Base-by-base conservation (phyloP, 345 rosid genomes). In the Xanthoceras sorbifolium region DNA sequence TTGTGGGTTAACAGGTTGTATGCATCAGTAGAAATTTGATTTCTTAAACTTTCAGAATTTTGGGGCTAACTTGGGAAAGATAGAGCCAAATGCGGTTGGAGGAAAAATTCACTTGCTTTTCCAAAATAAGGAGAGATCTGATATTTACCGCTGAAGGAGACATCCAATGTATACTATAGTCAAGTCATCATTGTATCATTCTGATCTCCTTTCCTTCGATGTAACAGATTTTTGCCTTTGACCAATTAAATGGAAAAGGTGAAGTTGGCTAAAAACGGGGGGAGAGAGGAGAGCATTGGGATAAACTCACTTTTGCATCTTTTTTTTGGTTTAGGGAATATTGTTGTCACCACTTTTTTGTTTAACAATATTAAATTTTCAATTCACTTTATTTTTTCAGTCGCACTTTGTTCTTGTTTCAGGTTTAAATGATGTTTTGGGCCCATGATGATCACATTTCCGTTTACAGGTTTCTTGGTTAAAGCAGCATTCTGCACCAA, bases 401-500 rank as follows among this genome's bases (percentile, higher is more conserved):
- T 36, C 20, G 38, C 59, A 0, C 12, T 22, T 25, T 62, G 66
- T 17, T 52, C 36, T 69, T 66, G 2, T 77, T 50, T 48, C 34
- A 38, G 65, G 26, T 63, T 70, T 55, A 23, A 52, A 52, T 69
- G 40, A 73, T 34, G 25, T 63, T 75, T 38, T 68, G 18, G 63
- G 9, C 40, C 52, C 6, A 31, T 66, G 69, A 55, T 73, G 74
- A 31, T 75, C 71, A 36, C 18, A 14, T 80, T 80, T 76, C 25
- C 70, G 67, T 86, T 73, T 42, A 57, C 85, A 97, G 99, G 88
- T 86, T 79, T 92, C 97, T 72, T 97, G 98, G 99, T 84, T 85
- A 79, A 97, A 91, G 84, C 99, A 94, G 83, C 98, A 97, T 80
- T 91, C 97, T 76, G 99, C 99, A 60, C 99, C 99, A 78, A 75